Conservation (phyloP, 2,329 filamentous ascomycete genomes). For the Xylaria sp. region DNA sequence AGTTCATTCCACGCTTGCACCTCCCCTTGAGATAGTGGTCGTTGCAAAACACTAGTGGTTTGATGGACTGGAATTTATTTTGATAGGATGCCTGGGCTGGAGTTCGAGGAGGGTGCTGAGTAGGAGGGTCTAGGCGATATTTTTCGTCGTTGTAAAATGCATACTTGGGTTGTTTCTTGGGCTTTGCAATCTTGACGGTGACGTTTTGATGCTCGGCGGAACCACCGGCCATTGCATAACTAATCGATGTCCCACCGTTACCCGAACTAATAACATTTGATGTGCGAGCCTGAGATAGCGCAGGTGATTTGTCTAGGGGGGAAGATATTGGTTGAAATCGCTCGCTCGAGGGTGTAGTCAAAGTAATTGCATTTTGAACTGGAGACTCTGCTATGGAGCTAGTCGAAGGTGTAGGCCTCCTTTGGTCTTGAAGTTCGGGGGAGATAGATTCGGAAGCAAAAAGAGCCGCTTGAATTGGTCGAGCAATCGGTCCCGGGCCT, state of each 20-base stretch:
- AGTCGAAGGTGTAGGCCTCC: slow-evolving; percentile 11
- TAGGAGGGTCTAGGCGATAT: slow-evolving; percentile 41
- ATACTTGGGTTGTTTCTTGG: slow-evolving; percentile 41
- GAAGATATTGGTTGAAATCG: slow-evolving; percentile 12
- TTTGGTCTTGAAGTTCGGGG: slow-evolving; percentile 23
- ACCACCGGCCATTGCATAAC: slow-evolving; percentile 43
- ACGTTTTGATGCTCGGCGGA: slow-evolving; percentile 42
- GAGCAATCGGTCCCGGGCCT: slow-evolving; percentile 33
- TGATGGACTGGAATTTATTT: slow-evolving; percentile 40
- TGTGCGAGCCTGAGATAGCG: slow-evolving; percentile 27
- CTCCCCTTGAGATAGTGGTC: slow-evolving; percentile 43
- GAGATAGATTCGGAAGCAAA: slow-evolving; percentile 22
- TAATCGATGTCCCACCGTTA: slow-evolving; percentile 44
- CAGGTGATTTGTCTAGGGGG: slow-evolving; percentile 6
- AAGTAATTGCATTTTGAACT: slow-evolving; percentile 2
- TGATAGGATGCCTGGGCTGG: slow-evolving; percentile 42
- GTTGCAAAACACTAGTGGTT: slow-evolving; percentile 43
- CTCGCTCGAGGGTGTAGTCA: slow-evolving; percentile 16
- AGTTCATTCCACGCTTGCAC: slow-evolving; percentile 39
- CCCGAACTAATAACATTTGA: slow-evolving; percentile 42
- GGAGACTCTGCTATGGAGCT: slow-evolving; percentile 22
- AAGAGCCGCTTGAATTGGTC: slow-evolving; percentile 29
- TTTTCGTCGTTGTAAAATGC: slow-evolving; percentile 41
- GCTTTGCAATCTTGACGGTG: slow-evolving; percentile 41
- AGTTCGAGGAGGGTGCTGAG: slow-evolving; percentile 39